Evolutionary conservation across 2,329 filamentous ascomycete species (phyloP), one percentile per base, ranked within the genome.

Genomic region (Hymenoscyphus linearis): DNA sequence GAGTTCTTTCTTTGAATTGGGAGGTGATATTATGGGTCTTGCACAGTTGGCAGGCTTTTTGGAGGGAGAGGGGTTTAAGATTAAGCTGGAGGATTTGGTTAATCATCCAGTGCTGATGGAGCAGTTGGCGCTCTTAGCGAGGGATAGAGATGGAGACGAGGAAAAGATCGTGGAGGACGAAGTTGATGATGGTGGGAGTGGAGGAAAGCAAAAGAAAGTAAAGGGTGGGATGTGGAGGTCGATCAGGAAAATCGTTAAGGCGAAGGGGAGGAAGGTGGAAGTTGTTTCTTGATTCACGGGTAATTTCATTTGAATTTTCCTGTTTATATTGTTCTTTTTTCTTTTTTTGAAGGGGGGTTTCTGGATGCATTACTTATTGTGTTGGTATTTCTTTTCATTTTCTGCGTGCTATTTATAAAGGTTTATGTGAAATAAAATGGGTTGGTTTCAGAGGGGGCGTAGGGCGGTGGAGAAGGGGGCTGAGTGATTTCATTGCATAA

Each of bases 1-100:
- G 6, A 52, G 55, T 14, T 60, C 58, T 14, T 62, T 64, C 35
- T 64, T 54, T 44, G 60, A 52, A 2, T 31, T 62, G 10, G 63
- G 60, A 10, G 58, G 60, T 13, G 63, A 64, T 57, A 60, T 64
- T n/a, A 60, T 64, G 31, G 60, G 55, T 12, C 22, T 59, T 10
- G 61, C 63, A 7, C 63, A 64, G 37, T 22, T 62, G 5, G 54
- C 44, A 6, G 18, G 31, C 2, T 31, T 64, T 3, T 58, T 64
- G 31, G 61, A 59, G 16, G 27, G 13, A 5, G 52, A 58, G 35
- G 63, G 61, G 1, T 60, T 58, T n/a, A 62, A 57, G 22, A 14
- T 65, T 4, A 57, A 59, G 25, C 40, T 65, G 13, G 60, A 63
- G 37, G 63, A 65, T 40, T 52, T 63, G 13, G 60, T 65, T 26